Base-by-base conservation (phyloP, 805 yeast genomes). In the Candida orba region DNA sequence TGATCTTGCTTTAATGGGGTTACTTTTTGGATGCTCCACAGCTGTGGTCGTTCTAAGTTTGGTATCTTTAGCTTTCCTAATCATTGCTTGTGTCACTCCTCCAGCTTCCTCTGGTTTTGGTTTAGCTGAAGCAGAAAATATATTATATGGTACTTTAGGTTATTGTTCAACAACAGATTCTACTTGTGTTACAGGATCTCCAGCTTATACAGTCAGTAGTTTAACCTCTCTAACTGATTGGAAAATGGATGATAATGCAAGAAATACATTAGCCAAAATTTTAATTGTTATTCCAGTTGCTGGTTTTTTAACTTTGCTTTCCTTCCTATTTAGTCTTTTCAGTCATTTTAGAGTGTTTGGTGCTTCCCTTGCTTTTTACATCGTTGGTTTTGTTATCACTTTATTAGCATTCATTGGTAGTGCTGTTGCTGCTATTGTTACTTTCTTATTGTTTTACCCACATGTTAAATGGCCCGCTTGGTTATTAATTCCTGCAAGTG, bases 381-480 rank as follows among this genome's bases (percentile, higher is more conserved):
- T 75, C 8, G 37, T 77, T 32, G 68, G 75, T 24, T 59, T 80
- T 27, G 51, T 75, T 2, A 57, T 76, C 35, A 57, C 75, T 15
- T 47, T 75, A 22, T 35, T 83, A 10, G 67, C 80, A 0, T 79
- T 82, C 57, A 47, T 78, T 14, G 67, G 73, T 10, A 64, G 86
- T 9, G 72, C 81, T 1, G 50, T 83, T 34, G 63, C 73, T 22
- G 75, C 83, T 42, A 62, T 84, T 10, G 71, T 79, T 25, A 66
- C 68, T 0, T 69, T 83, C 33, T 53, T 85, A 40, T 64, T 78
- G 14, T 84, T 81, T 58, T 73, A 69, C 52, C 93, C 93, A 8
- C 67, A 79, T 48, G 69, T 81, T 15, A 63, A 70, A 7, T 84
- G 90, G 90, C 71, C 79, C n/a, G 71, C 81, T 8, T 84, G 91